Evolutionary conservation across 2,329 filamentous ascomycete genomes (phyloP).

Genomic region (Beauveria australis): DNA sequence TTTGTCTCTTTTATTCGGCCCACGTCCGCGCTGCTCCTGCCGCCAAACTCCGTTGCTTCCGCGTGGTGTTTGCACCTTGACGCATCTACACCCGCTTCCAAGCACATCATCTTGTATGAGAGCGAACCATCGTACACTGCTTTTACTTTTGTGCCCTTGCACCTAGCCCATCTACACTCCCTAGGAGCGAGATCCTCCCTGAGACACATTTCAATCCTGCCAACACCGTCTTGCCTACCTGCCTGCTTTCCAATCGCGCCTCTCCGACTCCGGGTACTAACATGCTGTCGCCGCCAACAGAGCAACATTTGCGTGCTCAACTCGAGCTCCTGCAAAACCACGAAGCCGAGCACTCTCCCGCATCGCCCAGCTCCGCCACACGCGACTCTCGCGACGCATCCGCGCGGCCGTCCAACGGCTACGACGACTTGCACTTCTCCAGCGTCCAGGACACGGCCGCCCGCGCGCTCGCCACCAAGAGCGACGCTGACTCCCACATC

Average conservation of each 20-base stretch:
- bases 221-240: not conserved
- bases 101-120: not conserved
- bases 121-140: not conserved
- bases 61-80: not conserved
- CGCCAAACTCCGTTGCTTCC: not conserved
- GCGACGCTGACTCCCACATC: constrained; percentile 37
- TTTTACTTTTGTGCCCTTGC: not conserved
- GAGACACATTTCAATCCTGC: no score
- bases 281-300: constrained; percentile 19
- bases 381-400: constrained; percentile 7
- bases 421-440: constrained; percentile 30
- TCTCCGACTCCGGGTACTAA: constrained; percentile 3
- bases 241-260: not conserved
- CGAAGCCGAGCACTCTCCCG: constrained; percentile 23
- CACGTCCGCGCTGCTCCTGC: constrained; percentile 7
- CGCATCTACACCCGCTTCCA: not conserved
- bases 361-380: constrained; percentile 1
- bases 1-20: not conserved
- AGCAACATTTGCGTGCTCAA: constrained; percentile 36
- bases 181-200: not conserved
- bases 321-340: constrained; percentile 36
- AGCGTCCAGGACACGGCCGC: constrained; percentile 23
- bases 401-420: constrained; percentile 35
- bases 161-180: not conserved
- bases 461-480: constrained; percentile 24